Evolutionary conservation across 352 stramenopile species (phyloP), one percentile per base, ranked within the genome.

Genomic region (Pythium vanterpoolii): DNA sequence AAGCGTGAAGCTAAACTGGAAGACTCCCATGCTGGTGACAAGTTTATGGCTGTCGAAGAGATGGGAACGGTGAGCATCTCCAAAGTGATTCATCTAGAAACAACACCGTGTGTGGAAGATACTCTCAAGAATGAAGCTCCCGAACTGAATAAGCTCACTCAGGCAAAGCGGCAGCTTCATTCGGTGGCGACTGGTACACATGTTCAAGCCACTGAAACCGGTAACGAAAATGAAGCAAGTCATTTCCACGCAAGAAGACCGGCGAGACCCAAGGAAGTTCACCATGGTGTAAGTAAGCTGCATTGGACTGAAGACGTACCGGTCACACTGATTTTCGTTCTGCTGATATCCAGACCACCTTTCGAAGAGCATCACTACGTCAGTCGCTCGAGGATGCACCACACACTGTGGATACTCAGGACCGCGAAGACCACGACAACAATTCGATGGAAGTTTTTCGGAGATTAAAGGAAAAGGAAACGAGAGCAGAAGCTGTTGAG

Each of bases 301-400:
- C 8, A 42, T 8, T 42, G 34, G 34, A 0, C 34, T n/a, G 34
- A 27, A 24, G 6, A 47, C n/a, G n/a, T 24, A 23, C 23, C 44
- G 0, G 21, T 30, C 19, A 23, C 36, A 40, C 13, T 53, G 5
- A 53, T 11, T 9, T 7, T 18, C 2, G 30, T 16, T 42, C 5
- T 42, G 46, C 18, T 53, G n/a, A n/a, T 38, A 53, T 16, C 6
- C 38, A 46, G 46, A 42, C 28, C 2, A 28, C 27, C 7, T 39
- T 42, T 42, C 27, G 46, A 53, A 27, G 46, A 42, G 28, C 30
- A 1, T 47, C 49, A 0, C 16, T 55, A 4, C 48, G 49, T 5
- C 49, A 60, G 39, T 65, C 49, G 5, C 23, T 55, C 4, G 49
- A 60, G 6, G 19, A 27, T 34, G 2, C 31, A 24, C 4, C n/a